A percentile compares a stretch with the other conserved stretches of the same genome.
phyloP scores from a whole-genome alignment of 768 basidiomycete species.

The Rhodotorula diobovata region DNA sequence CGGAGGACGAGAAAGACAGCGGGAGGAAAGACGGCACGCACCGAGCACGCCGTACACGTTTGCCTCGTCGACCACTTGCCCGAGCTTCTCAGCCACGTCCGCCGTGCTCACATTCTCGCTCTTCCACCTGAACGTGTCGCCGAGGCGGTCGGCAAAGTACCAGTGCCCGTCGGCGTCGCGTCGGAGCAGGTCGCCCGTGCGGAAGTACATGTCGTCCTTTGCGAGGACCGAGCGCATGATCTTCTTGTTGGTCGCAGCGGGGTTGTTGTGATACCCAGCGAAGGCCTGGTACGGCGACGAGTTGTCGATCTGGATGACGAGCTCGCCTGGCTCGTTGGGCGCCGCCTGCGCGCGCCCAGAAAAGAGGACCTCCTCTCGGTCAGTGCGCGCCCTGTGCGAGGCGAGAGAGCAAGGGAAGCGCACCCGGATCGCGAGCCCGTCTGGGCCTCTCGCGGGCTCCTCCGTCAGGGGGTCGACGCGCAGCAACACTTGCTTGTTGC shows the following conservation, averaged over 20 bases:
- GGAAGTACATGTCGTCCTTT: conserved; percentile 28
- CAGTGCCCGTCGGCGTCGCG: conserved; percentile 15
- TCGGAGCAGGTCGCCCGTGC: conserved; percentile 33
- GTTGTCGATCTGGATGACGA: conserved; percentile 22
- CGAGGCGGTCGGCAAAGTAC: conserved; percentile 35
- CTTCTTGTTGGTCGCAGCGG: conserved; percentile 35
- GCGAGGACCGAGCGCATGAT: conserved; percentile 33
- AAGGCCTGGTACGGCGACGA: conserved; percentile 22
- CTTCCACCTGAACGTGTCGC: conserved; percentile 39
- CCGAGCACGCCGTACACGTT: conserved; percentile 36
- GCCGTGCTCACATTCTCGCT: conserved; percentile 34
- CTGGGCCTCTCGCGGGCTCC: conserved; percentile 21
- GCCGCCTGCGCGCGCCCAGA: not conserved
- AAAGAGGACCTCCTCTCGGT: not conserved
- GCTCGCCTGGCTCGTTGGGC: conserved; percentile 29
- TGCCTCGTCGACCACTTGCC: conserved; percentile 20
- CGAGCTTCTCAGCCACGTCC: conserved; percentile 27
- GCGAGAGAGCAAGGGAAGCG: not conserved
- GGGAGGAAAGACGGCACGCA: not conserved
- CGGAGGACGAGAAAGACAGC: too few relatives aligned
- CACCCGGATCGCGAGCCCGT: conserved; percentile 20
- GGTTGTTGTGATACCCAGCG: conserved; percentile 32
- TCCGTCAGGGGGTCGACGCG: conserved; percentile 34
- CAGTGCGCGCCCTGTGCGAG: not conserved
- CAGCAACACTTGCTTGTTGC: conserved; percentile 23